Base-by-base conservation (phyloP, 2,329 filamentous ascomycete genomes). In the Fusarium coicis region DNA sequence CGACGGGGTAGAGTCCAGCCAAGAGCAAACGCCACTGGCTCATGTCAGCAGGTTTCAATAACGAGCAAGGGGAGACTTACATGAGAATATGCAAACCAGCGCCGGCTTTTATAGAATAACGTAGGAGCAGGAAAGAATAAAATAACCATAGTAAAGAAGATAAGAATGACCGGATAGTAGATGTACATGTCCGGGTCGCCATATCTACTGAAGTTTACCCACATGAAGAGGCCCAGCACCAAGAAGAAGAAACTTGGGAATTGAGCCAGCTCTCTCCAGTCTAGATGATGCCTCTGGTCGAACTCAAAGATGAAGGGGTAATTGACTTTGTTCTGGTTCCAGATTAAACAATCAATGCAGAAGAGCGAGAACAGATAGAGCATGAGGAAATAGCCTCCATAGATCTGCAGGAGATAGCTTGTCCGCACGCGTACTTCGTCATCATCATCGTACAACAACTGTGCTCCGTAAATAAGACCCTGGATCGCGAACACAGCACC, bases 301-400 rank as follows among this genome's bases (percentile, higher is more conserved):
- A 97, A 96, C 83, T 99, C 96, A 79, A 99, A 99, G 75, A 98
- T 94, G 81, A 98, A 98, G 60, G 92, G 90, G 80, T 98, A 98
- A 80, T 99, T 99, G 83, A 99, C 93, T 82, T 96, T 97, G 80
- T 92, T 91, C 57, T 85, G 85, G 10, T 91, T 90, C 94, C 96
- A 99, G 21, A 97, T 83, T 63, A 91, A 91, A 80, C 95, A 97
- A 78, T 95, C 92, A 40, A 97, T 78, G 78, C 93, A 94, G 79
- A 98, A 98, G n/a, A 97, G 84, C 15, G 92, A 84, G 78, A 97
- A 92, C 26, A 98, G 86, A 49, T 94, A 87, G 10, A 97, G 87
- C 81, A 94, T 91, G 34, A 98, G 85, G 76, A 97, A 97, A 81
- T 97, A 98, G 4, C 96, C 96, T 16, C 87, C 96, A 80, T 99